Evolutionary conservation across 2,329 filamentous ascomycete species (phyloP), one percentile per base, ranked within the genome.

Genomic region (Xylaria sp.): DNA sequence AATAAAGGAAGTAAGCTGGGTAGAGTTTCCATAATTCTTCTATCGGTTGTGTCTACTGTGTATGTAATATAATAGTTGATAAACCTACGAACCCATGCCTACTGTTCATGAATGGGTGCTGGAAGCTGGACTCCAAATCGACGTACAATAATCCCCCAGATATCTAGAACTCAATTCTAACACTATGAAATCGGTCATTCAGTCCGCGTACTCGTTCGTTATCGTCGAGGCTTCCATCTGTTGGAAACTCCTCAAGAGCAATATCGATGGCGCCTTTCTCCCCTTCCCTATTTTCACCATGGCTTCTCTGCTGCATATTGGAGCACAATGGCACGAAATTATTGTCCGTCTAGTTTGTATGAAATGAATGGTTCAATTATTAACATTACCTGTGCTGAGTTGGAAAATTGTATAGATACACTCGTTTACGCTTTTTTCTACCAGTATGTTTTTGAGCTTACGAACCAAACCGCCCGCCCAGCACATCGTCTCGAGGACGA

Each of bases 251-350:
- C 4, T 42, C 23, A 64, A 64, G 44, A 51, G 62, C 23, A 64
- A 64, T 28, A 7, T 53, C 9, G 54, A 58, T 31, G 53, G 15
- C 6, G 53, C 42, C 17, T 51, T 59, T 42, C 4, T 33, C 28
- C 62, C 62, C 17, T 64, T 64, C 53, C 62, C 62, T 33, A 51
- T 64, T 44, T 64, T 64, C 6, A 51, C 62, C 17, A 11, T 33
- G 20, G 62, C 53, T 3, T 64, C 62, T 53, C 26, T 64, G 23
- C 36, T 64, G 6, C 36, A 64, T 44, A 59, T 7, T 6, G 36
- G 54, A 64, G 62, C 62, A 59, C 17, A 0, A 13, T 42, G 62
- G 62, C 0, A 64, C 42, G 42, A 59, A 3, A 26, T 42, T 1
- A 42, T 64, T 42, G 17, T 59, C 17, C 15, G 44, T 33, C 17